Conservation (phyloP, 73 alveolate species). For the Paramecium bursaria region DNA sequence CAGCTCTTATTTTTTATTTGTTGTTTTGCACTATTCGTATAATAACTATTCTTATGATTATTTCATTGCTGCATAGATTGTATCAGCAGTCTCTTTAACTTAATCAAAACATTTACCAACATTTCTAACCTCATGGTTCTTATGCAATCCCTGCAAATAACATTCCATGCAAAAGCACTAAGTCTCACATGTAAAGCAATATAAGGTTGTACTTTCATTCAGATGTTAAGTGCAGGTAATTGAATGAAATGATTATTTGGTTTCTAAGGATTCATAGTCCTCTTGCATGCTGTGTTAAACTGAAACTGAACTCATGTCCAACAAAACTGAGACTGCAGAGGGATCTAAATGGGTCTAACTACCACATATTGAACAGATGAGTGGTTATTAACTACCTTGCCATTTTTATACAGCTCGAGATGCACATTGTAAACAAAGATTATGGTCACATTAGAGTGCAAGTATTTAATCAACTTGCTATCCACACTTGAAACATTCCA, state of each 20-base stretch:
- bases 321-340: conserved; percentile 48
- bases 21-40: conserved; percentile 53
- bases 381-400: conserved; percentile 4
- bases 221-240: conserved; percentile 43
- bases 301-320: conserved; percentile 1
- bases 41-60: conserved; percentile 52
- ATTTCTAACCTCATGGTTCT: conserved; percentile 67
- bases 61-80: conserved; percentile 43
- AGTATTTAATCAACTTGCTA: conserved; percentile 62
- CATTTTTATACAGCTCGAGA: conserved; percentile 8
- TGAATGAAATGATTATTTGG: conserved; percentile 2
- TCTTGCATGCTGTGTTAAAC: conserved; percentile 39
- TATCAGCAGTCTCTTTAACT: conserved; percentile 50
- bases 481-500: conserved; percentile 64
- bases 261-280: background rate
- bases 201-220: conserved; percentile 57
- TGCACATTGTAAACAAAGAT: conserved; percentile 62
- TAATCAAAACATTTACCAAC: conserved; percentile 52
- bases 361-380: conserved; percentile 57
- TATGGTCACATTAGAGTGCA: conserved; percentile 61
- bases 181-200: conserved; percentile 67
- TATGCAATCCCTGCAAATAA: conserved; percentile 65
- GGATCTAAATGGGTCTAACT: conserved; percentile 54
- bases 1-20: conserved; percentile 59
- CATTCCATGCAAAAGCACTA: conserved; percentile 69